Base-by-base conservation (phyloP, 2,329 filamentous ascomycete species). In the Penicillium sp. region DNA sequence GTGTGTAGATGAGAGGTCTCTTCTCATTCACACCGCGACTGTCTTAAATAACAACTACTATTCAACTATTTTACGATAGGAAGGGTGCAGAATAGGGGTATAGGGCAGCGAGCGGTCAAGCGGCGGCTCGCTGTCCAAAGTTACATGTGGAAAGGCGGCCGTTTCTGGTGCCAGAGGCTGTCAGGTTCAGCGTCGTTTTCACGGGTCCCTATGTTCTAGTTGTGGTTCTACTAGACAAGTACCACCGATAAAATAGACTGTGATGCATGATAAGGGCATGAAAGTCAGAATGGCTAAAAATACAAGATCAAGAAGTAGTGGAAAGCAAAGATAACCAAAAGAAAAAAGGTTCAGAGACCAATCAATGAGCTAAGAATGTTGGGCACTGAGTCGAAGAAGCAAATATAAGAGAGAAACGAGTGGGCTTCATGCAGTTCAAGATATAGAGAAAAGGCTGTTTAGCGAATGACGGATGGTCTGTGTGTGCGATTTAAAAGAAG, bases 201-300 rank as follows among this genome's bases (percentile, higher is more conserved):
- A 40, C 38, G 23, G 38, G 16, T 40, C 38, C 16, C 38, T 40
- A 40, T 40, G 2, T 40, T 40, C 38, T 40, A 40, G 13, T 4
- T 48, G 9, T 10, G n/a, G n/a, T n/a, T n/a, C 23, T 23, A 53
- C 30, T 42, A 49, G 19, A 47, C 35, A 32, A 40, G 34, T 49
- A 53, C 23, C 51, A 43, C 30, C 4, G n/a, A 32, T n/a, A 13
- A 38, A 38, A 36, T 5, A 32, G 29, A 43, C 14, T 32, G 13
- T 10, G 34, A 50, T 50, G 46, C 46, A 50, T 50, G 32, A 50
- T n/a, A 47, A 19, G 46, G 39, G n/a, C 51, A 50, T 50, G 46
- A 50, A 36, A 18, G 38, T 43, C 27, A 34, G 35, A 11, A 18
- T 27, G 41, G 44, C 44, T 45, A 50, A 40, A 34, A 56, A 55